These are phyloP conservation scores for Protostelium mycophagum DNA, from an alignment of 78 protist species.

Conservation along the genomic window DNA sequence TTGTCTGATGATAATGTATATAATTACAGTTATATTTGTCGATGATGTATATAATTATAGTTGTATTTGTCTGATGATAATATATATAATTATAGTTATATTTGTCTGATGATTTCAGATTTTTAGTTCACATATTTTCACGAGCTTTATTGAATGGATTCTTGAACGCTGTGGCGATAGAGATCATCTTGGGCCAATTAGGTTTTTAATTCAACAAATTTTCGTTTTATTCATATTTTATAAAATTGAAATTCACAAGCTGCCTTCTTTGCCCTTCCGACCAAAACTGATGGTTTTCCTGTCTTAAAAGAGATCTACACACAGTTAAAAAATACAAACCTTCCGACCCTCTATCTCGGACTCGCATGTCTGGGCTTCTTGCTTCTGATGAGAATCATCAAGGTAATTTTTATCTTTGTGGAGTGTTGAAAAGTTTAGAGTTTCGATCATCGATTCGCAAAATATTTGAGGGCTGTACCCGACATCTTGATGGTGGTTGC, in stretches of 20 bases:
- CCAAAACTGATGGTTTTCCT: neutral
- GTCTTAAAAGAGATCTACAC: constrained; percentile 8
- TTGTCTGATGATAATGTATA: neutral
- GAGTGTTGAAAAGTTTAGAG: neutral
- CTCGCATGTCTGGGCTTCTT: constrained; percentile 33
- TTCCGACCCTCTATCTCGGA: constrained; percentile 20
- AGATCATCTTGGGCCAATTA: constrained; percentile 49
- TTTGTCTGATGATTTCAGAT: neutral
- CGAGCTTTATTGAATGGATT: constrained; percentile 51
- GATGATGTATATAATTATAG: no score
- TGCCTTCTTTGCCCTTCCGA: constrained; percentile 7
- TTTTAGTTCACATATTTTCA: constrained; percentile 36
- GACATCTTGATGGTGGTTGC: constrained; percentile 40
- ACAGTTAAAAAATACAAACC: constrained; percentile 14
- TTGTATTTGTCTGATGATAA: no score
- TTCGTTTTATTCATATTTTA: neutral
- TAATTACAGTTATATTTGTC: no score
- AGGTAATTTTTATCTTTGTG: neutral
- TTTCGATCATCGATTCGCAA: constrained; percentile 10
- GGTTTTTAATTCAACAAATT: constrained; percentile 15
- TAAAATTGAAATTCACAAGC: constrained; percentile 4
- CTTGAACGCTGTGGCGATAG: constrained; percentile 55
- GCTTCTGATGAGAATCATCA: constrained; percentile 39
- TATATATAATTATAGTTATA: no score
- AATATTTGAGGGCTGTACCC: constrained; percentile 44